phyloP scores from a whole-genome alignment of 2,329 filamentous ascomycete genomes.

The Fusarium hostae region DNA sequence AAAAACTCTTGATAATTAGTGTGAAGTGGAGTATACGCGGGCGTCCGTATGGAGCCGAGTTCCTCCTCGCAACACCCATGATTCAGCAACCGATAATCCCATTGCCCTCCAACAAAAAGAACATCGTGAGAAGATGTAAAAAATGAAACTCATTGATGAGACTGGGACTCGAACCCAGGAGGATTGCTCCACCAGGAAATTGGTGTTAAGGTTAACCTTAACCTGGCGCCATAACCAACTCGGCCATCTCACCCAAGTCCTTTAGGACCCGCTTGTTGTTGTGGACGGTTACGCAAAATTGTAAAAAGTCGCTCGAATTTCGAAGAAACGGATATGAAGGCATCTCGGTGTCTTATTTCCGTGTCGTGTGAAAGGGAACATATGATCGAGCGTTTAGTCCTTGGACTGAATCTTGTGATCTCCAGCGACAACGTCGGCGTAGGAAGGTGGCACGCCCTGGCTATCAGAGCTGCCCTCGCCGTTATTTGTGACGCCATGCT shows the following conservation, averaged over 20 bases:
- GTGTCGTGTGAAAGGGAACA: background rate
- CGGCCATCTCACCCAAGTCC: conserved; percentile 41
- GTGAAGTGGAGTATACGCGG: background rate
- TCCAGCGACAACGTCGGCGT: conserved; percentile 88
- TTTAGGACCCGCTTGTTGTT: conserved; percentile 35
- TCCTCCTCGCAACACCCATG: background rate
- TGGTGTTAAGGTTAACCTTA: conserved; percentile 41
- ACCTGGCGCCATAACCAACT: conserved; percentile 45
- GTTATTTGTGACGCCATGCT: conserved; percentile 49
- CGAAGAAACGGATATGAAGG: background rate
- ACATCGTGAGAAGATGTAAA: conserved; percentile 7
- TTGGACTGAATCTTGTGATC: conserved; percentile 86
- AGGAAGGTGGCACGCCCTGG: conserved; percentile 77
- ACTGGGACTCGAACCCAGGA: conserved; percentile 45
- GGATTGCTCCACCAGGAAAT: conserved; percentile 44
- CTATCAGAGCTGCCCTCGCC: conserved; percentile 55
- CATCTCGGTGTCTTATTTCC: background rate
- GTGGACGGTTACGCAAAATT: conserved; percentile 5
- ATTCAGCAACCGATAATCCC: background rate
- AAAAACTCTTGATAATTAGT: conserved; percentile 27
- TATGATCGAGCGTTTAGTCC: conserved; percentile 38
- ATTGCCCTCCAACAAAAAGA: conserved; percentile 3
- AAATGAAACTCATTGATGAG: conserved; percentile 37
- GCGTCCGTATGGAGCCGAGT: background rate
- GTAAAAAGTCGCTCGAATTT: conserved; percentile 7